phyloP scores from a whole-genome alignment of 352 stramenopile genomes.

The Pelagophyceae sp. region DNA sequence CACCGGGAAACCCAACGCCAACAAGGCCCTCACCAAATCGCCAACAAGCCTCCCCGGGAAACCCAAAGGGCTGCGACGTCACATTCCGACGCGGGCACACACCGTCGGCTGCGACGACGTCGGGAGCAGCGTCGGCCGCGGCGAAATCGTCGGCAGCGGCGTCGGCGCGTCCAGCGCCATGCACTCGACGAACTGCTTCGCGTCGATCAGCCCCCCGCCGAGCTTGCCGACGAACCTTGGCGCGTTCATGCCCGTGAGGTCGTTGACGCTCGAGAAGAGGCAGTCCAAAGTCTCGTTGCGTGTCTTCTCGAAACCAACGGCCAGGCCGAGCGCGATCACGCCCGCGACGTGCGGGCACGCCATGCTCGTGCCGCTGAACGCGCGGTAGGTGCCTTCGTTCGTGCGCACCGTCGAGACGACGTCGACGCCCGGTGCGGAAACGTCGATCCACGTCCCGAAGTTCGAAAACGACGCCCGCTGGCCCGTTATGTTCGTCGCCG shows the following conservation, averaged over 20 bases:
- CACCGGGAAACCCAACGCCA: too few species aligned
- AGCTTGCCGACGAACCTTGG: not conserved
- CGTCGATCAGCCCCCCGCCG: not conserved
- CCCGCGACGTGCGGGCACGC: not conserved
- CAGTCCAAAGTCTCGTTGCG: not conserved
- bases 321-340: not conserved
- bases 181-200: not conserved
- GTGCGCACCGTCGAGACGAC: not conserved
- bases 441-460: not conserved
- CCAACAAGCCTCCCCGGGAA: too few species aligned
- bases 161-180: not conserved
- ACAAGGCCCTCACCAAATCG: too few species aligned
- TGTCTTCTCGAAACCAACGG: not conserved
- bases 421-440: not conserved
- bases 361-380: constrained; percentile 6
- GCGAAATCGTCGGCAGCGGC: not conserved
- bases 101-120: not conserved
- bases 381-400: not conserved
- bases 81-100: too few species aligned
- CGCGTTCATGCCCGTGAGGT: not conserved
- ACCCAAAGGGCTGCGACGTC: too few species aligned
- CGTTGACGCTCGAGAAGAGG: not conserved
- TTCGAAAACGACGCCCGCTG: not conserved
- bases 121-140: not conserved
- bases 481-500: not conserved